A percentile compares a stretch with the other conserved stretches of the same genome.
These are phyloP conservation scores for Oenanthe sinensis DNA, from an alignment of 129 eudicot genomes.

Conservation along the genomic window DNA sequence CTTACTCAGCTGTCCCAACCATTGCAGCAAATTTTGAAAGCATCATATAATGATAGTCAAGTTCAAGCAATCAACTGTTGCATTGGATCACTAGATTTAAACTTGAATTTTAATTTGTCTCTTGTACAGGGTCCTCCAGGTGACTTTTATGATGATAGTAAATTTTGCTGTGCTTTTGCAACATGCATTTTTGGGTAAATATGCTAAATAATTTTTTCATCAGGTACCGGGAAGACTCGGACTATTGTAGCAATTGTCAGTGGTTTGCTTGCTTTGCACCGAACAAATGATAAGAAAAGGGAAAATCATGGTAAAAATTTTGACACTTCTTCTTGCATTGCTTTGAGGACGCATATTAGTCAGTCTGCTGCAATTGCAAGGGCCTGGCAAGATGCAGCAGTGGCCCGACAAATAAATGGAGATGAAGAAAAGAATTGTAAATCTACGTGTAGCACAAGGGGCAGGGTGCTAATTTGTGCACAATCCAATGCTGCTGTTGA, in stretches of 20 bases:
- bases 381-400: slow-evolving; percentile 99
- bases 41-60: slow-evolving; percentile 73
- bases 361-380: slow-evolving; percentile 86
- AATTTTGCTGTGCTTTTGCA: slow-evolving; percentile 8
- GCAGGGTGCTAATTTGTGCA: slow-evolving; percentile 87
- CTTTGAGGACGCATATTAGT: slow-evolving; percentile 33
- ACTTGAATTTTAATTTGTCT: slow-evolving; percentile 46
- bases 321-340: slow-evolving; percentile 17
- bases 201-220: neutral
- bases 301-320: slow-evolving; percentile 22
- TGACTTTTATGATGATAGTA: slow-evolving; percentile 12
- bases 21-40: slow-evolving; percentile 55
- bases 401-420: slow-evolving; percentile 67
- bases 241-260: slow-evolving; percentile 90
- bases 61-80: slow-evolving; percentile 73
- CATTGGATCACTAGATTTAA: slow-evolving; percentile 34
- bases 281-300: slow-evolving; percentile 28
- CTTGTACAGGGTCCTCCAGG: slow-evolving; percentile 99
- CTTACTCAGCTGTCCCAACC: slow-evolving; percentile 50
- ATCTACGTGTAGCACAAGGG: slow-evolving; percentile 29
- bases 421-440: slow-evolving; percentile 29
- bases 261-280: slow-evolving; percentile 54
- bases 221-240: slow-evolving; percentile 95
- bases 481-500: slow-evolving; percentile 99
- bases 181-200: slow-evolving; percentile 1